Base-by-base conservation (phyloP, 2,329 filamentous ascomycete genomes). In the Aspergillus floridensis region DNA sequence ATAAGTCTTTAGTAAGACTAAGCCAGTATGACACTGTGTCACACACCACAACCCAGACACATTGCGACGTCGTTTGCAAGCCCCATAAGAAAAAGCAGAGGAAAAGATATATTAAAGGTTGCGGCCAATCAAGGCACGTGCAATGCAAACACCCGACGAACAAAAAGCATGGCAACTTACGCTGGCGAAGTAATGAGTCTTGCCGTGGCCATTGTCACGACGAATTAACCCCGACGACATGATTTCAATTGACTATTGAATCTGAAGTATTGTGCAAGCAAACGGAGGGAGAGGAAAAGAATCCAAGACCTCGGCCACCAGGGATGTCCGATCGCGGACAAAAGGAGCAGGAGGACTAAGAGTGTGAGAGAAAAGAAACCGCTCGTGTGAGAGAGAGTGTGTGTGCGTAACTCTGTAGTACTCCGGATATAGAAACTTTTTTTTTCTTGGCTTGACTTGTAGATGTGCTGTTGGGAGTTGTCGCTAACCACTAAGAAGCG, bases 101-200 rank as follows among this genome's bases (percentile, higher is more conserved):
- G 22, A 44, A 19, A 44, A 44, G 16, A 44, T 44, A 19, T n/a
- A n/a, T 19, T n/a, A 19, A 7, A 8, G 16, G 14, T 16, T 19
- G 29, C 32, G 21, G 16, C 46, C n/a, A 50, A 19, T 29, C 24
- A 31, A 54, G n/a, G 24, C 46, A 55, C 26, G 19, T 47, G 49
- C 47, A 32, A 46, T 4, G 51, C 44, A 14, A 31, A 47, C 26
- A 19, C 38, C 38, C 14, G n/a, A 44, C 16, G n/a, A 44, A 44
- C 16, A 4, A 56, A 49, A 48, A 31, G 49, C 31, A 49, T 12
- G 35, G 41, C 26, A 46, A 73, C 73, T 72, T 65, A 75, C 73
- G 62, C 70, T 72, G 48, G 71, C 72, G 63, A 71, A 74, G 56
- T 70, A 75, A 60, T 41, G 46, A 48, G 68, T 74, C 63, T 73